phyloP scores from a whole-genome alignment of 163 green algal genomes.

The Trebouxia gelatinosa region DNA sequence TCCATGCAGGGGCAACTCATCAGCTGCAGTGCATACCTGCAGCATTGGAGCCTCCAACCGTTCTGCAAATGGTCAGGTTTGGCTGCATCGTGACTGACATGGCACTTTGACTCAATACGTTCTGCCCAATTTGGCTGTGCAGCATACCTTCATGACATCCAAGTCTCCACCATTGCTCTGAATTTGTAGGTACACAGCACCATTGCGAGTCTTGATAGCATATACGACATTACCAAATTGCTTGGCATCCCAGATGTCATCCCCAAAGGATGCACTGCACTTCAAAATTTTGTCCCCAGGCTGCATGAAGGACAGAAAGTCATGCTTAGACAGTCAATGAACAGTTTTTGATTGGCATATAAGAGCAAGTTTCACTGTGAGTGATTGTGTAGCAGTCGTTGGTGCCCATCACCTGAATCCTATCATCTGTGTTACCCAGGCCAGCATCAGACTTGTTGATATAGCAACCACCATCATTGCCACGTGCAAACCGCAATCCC shows the following conservation, averaged over 20 bases:
- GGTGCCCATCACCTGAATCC: slow-evolving; percentile 46
- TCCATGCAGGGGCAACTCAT: too few species aligned
- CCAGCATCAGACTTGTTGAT: slow-evolving; percentile 62
- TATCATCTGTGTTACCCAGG: slow-evolving; percentile 72
- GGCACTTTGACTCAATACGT: too few species aligned
- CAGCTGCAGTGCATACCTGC: too few species aligned
- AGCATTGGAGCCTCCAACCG: too few species aligned
- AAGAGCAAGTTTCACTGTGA: not conserved
- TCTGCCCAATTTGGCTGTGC: not conserved
- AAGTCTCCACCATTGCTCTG: slow-evolving; percentile 85
- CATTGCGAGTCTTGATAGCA: slow-evolving; percentile 92
- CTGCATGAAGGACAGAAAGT: slow-evolving; percentile 42
- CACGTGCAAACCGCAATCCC: slow-evolving; percentile 86
- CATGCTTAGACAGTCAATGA: too few species aligned
- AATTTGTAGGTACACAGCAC: slow-evolving; percentile 90
- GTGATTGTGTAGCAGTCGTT: not conserved
- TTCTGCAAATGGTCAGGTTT: too few species aligned
- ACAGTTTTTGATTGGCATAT: too few species aligned
- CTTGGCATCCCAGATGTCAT: slow-evolving; percentile 89
- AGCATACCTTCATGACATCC: slow-evolving; percentile 67
- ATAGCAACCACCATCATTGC: slow-evolving; percentile 87
- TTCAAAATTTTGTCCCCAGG: slow-evolving; percentile 92
- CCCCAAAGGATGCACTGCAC: slow-evolving; percentile 87
- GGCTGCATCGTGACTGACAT: too few species aligned
- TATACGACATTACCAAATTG: slow-evolving; percentile 97